Percentiles rank a stretch among this genome's conserved stretches.
phyloP scores from a whole-genome alignment of 2,329 filamentous ascomycete species.

The Neofusicoccum ribis region DNA sequence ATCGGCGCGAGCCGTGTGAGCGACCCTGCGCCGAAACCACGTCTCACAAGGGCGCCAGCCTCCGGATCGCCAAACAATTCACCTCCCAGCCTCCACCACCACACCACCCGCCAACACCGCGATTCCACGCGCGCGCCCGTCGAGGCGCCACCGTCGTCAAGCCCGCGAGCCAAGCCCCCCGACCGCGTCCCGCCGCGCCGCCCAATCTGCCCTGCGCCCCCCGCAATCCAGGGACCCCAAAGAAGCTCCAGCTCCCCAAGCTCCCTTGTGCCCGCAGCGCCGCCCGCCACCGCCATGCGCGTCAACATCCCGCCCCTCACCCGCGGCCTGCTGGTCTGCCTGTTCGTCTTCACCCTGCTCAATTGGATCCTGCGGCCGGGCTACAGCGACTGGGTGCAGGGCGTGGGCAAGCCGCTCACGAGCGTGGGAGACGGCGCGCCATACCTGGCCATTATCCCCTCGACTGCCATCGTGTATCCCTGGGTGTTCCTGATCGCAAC shows the following conservation, averaged over 20 bases:
- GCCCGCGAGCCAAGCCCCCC: background rate
- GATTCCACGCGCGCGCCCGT: background rate
- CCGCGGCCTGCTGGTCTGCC: constrained; percentile 72
- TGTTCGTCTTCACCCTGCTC: constrained; percentile 76
- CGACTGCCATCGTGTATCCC: constrained; percentile 80
- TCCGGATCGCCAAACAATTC: background rate
- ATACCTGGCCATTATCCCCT: constrained; percentile 84
- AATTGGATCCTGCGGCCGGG: constrained; percentile 69
- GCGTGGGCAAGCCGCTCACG: constrained; percentile 44
- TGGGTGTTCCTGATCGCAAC: constrained; percentile 89
- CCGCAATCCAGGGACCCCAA: background rate
- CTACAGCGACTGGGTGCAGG: constrained; percentile 44
- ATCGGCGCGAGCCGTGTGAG: constrained; percentile 9
- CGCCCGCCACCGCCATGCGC: constrained; percentile 60
- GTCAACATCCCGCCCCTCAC: constrained; percentile 93
- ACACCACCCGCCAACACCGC: background rate
- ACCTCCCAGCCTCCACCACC: background rate
- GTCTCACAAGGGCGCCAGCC: constrained; percentile 1
- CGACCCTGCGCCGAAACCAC: background rate
- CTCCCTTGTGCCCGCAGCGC: constrained; percentile 10
- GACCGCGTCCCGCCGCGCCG: background rate
- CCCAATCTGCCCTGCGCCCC: background rate
- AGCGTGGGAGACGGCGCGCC: constrained; percentile 67
- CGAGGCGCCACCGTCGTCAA: background rate
- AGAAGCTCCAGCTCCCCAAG: constrained; percentile 19